Percentiles rank a stretch among this genome's conserved stretches.
Conservation (phyloP, 306 rosid species). For the Luffa acutangula region DNA sequence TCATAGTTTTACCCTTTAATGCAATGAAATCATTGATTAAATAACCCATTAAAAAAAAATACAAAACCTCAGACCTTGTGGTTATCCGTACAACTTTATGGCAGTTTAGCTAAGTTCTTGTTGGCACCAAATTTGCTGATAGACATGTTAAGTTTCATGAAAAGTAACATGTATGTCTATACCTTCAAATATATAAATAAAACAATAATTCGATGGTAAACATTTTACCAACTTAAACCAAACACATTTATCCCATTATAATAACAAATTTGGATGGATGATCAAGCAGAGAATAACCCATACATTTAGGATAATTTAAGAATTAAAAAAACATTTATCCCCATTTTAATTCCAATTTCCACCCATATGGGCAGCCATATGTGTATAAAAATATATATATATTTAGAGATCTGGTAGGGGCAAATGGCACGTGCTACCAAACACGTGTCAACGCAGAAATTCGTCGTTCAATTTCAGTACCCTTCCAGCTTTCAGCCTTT, state of each 20-base stretch:
- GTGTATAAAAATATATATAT: not conserved
- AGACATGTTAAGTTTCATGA: too few relatives aligned
- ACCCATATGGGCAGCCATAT: not conserved
- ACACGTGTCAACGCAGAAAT: not conserved
- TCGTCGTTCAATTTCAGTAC: not conserved
- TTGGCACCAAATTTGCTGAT: too few relatives aligned
- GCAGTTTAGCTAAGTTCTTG: too few relatives aligned
- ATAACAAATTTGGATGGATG: not conserved
- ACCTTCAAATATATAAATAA: too few relatives aligned
- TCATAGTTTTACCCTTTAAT: not conserved
- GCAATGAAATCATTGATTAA: not conserved
- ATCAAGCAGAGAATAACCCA: not conserved
- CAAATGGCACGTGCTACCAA: not conserved
- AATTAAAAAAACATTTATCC: not conserved
- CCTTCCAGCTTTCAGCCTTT: not conserved
- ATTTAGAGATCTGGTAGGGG: not conserved
- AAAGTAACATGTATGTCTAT: too few relatives aligned
- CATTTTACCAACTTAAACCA: too few relatives aligned
- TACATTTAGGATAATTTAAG: not conserved
- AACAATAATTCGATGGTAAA: too few relatives aligned
- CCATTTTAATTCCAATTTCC: not conserved
- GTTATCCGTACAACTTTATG: too few relatives aligned
- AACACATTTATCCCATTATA: too few relatives aligned
- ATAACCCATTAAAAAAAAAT: too few relatives aligned
- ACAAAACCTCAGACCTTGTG: too few relatives aligned